Evolutionary conservation across 768 basidiomycete species (phyloP).

Genomic region (Leccinum incarnatum): DNA sequence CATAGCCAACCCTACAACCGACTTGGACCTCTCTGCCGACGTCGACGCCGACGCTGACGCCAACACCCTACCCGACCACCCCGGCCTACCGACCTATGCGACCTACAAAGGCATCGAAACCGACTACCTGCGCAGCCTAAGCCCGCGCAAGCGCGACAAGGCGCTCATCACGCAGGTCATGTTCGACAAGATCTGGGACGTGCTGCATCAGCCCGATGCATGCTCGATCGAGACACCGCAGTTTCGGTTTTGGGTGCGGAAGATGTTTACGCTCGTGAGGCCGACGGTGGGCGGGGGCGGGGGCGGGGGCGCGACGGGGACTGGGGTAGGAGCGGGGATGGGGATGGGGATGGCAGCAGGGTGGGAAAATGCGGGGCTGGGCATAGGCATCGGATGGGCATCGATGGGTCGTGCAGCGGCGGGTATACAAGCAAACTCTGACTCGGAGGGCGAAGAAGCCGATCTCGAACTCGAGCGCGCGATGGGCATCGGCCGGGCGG

Average conservation of each 20-base stretch:
- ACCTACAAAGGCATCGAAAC: constrained; percentile 59
- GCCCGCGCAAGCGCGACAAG: constrained; percentile 58
- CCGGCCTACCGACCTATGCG: constrained; percentile 60
- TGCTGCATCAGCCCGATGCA: constrained; percentile 52
- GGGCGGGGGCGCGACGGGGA: too few relatives aligned
- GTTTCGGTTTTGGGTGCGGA: constrained; percentile 81
- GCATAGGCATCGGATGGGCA: neutral
- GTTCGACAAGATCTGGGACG: constrained; percentile 73
- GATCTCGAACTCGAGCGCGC: constrained; percentile 17
- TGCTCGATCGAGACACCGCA: constrained; percentile 54
- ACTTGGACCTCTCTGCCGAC: neutral
- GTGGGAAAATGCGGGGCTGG: neutral
- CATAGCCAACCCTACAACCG: neutral
- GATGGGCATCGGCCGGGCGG: constrained; percentile 16
- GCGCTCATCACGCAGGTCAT: constrained; percentile 68
- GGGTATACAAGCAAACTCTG: neutral
- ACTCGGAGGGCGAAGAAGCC: constrained; percentile 4
- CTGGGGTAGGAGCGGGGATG: constrained; percentile 6
- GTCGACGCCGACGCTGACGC: neutral
- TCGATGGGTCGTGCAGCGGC: neutral
- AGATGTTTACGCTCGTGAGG: constrained; percentile 64
- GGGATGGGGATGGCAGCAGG: neutral
- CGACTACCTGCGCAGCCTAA: constrained; percentile 57
- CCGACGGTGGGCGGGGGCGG: constrained; percentile 3
- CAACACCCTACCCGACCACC: constrained; percentile 17